These are phyloP conservation scores for Suhomyces panamericanus DNA, from an alignment of 1,139 yeast species.

Conservation along the genomic window DNA sequence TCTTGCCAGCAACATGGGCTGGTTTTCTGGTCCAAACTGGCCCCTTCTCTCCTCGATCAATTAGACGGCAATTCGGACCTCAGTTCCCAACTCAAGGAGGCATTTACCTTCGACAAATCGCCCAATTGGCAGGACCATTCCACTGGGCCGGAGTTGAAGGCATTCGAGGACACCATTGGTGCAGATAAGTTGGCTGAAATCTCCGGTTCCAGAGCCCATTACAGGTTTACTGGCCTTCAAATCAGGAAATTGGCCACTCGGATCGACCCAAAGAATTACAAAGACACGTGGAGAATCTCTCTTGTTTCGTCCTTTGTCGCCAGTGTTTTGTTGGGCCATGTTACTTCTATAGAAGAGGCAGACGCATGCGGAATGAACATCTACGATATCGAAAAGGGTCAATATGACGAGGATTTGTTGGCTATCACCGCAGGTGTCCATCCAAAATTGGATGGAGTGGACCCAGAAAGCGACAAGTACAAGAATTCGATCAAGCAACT, in stretches of 20 bases:
- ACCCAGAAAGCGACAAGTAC: slow-evolving; percentile 21
- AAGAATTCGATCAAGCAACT: slow-evolving; percentile 39
- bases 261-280: slow-evolving; percentile 51
- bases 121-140: slow-evolving; percentile 98
- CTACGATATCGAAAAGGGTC: slow-evolving; percentile 59
- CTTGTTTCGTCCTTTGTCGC: slow-evolving; percentile 80
- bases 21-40: slow-evolving; percentile 68
- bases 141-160: slow-evolving; percentile 65
- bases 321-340: slow-evolving; percentile 63
- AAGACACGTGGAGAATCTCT: slow-evolving; percentile 60
- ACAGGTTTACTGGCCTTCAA: slow-evolving; percentile 88
- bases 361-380: slow-evolving; percentile 94
- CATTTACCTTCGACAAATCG: slow-evolving; percentile 64
- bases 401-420: slow-evolving; percentile 55
- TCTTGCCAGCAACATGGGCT: slow-evolving; percentile 95
- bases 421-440: slow-evolving; percentile 55
- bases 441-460: slow-evolving; percentile 33
- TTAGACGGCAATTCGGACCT: slow-evolving; percentile 30
- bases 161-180: slow-evolving; percentile 63
- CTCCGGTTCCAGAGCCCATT: slow-evolving; percentile 88
- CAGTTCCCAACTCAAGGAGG: slow-evolving; percentile 45
- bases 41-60: slow-evolving; percentile 37
- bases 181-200: slow-evolving; percentile 60
- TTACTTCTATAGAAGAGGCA: slow-evolving; percentile 70
- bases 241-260: slow-evolving; percentile 69